Base-by-base conservation (phyloP, 176 grass and related monocot genomes). In the Luzula sylvatica region DNA sequence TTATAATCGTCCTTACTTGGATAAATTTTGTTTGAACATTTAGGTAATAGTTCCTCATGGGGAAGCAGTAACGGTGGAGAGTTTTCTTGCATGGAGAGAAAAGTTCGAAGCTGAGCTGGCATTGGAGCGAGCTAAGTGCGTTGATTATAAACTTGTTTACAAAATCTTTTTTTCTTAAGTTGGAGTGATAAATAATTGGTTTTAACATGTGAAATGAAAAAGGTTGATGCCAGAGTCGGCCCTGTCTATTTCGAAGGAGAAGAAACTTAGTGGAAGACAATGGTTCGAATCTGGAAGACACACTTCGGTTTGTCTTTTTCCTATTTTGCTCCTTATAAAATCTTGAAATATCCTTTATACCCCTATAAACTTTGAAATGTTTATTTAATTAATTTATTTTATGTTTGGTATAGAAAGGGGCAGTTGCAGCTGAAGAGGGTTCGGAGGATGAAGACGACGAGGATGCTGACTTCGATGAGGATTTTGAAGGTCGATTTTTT, bases 151-250 rank as follows among this genome's bases (percentile, higher is more conserved):
- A 35, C 24, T 49, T 73, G 2, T 56, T 57, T 26, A 51, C 43
- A 1, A 11, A 20, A 46, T 63, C 46, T 26, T 47, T 1, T 46
- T 30, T 7, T 63, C 7, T 9, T 30, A 17, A 11, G 5, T 29
- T 28, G 44, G 3, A 63, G 58, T 49, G 23, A 64, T 30, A 14
- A 25, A 30, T 19, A 29, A 20, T 48, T 58, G n/a, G 61, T 78
- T 55, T 65, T 18, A 52, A 48, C 72, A 72, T 58, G 19, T 30
- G 15, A 69, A 38, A 25, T 52, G 20, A 78, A 64, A 64, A 74
- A 98, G 92, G 70, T 68, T 98, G 58, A 98, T 98, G 81, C 92
- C 92, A 60, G 92, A 98, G 32, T 98, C 92, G 42, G 86, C 81
- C 71, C 82, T 98, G 69, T 72, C 86, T 53, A 53, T 65, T 23